Base-by-base conservation (phyloP, 148 eudicot species). In the Rhododendron simsii region DNA sequence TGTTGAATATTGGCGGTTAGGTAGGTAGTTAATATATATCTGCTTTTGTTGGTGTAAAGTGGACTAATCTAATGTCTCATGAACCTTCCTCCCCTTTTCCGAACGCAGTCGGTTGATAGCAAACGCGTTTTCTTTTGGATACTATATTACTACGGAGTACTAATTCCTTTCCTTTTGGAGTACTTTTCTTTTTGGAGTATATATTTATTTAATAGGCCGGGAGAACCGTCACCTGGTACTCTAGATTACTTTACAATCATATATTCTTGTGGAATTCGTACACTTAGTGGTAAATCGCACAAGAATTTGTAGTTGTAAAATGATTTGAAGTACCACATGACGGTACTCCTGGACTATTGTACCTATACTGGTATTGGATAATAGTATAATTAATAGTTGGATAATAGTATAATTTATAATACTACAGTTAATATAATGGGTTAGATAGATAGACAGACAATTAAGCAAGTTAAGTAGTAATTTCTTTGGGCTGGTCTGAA, bases 1-100 rank as follows among this genome's bases (percentile, higher is more conserved):
- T 71, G 21, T 71, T 30, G 77, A 71, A 71, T 71, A 39, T 39
- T 39, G 76, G 18, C 80, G 80, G 80, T 76, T 76, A 39, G 50
- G 20, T 18, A 75, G n/a, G 18, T 76, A 37, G 11, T 63, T n/a
- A 63, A 23, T 63, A 63, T 55, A 3, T 57, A 57, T 57, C 30
- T 23, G 73, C 12, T 7, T 65, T 65, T 8, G 30, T 65, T 65
- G 73, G 30, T 65, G 33, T 23, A 23, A 65, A 33, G 26, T 65
- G 26, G 5, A 65, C 26, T 3, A 10, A 28, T 8, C 13, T 63
- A 7, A 53, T 57, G 8, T 59, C 26, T 59, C 65, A 59, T 59
- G 65, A 59, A 59, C 9, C 65, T 59, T 59, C 55, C n/a, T 16
- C 14, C 73, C 14, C n/a, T 65, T 65, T 65, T 65, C 13, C 5